Percentiles rank a stretch among this genome's conserved stretches.
Evolutionary conservation across 352 stramenopile species (phyloP).

Genomic region (Pythium pyrilobum): DNA sequence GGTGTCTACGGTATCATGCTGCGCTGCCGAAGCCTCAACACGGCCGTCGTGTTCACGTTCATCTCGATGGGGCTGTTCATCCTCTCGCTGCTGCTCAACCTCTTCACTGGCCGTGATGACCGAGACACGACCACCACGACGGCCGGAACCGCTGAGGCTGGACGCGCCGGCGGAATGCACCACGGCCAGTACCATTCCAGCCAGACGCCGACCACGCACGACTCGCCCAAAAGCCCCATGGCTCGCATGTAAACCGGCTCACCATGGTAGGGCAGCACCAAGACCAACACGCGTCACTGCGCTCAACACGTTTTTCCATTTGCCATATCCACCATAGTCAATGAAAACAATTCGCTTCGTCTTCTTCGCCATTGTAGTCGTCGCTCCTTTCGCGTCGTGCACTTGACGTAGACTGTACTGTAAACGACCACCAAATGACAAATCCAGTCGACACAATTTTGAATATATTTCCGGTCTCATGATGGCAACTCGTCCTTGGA

Average conservation of each 20-base stretch:
- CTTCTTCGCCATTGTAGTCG: no score
- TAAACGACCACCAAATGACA: no score
- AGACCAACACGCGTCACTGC: no score
- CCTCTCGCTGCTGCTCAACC: constrained; percentile 40
- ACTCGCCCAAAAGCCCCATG: constrained; percentile 15
- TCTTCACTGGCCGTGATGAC: constrained; percentile 26
- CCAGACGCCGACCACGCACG: constrained; percentile 11
- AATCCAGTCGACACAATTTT: no score
- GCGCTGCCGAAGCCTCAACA: constrained; percentile 44
- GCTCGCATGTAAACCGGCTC: constrained; percentile 1
- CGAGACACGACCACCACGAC: constrained; percentile 10
- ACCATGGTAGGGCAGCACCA: no score
- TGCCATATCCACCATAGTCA: no score
- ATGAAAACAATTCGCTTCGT: no score
- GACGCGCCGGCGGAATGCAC: background rate
- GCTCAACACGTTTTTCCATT: background rate
- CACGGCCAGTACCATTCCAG: constrained; percentile 7
- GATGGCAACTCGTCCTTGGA: no score
- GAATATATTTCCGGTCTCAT: background rate
- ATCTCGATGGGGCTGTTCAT: constrained; percentile 50
- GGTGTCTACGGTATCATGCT: constrained; percentile 66
- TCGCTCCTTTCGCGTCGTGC: no score
- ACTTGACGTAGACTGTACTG: no score
- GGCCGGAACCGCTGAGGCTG: constrained; percentile 7
- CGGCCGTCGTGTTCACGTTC: constrained; percentile 62